Base-by-base conservation (phyloP, 768 basidiomycete species). In the Russula dissimulans region DNA sequence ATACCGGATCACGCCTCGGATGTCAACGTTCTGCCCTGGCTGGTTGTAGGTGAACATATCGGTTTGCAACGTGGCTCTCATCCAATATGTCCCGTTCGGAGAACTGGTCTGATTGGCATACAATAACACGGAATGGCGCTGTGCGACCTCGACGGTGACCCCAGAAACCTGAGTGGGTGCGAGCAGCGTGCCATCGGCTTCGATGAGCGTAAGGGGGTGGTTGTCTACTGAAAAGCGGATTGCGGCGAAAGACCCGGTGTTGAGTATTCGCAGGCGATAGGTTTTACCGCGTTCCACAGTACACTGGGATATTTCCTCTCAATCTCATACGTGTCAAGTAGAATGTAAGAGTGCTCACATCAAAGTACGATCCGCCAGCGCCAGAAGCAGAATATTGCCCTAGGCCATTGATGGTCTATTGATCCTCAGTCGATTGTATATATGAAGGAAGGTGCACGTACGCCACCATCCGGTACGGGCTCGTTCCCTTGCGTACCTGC, bases 111-210 rank as follows among this genome's bases (percentile, higher is more conserved):
- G 71, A 60, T 78, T 75, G 39, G 79, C 75, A 26, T 61, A 62
- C 15, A 81, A 66, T 42, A 81, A 70, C 38, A 77, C 79, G n/a
- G 75, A 76, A 65, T 80, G 79, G 45, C 80, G 74, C 69, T 81
- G 80, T 1, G 79, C 80, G 45, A 80, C 72, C 29, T 73, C 73
- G 57, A 81, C 53, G 3, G 70, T 69, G 56, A 81, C 66, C 12
- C 74, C 71, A 17, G 75, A 65, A 10, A 79, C 78, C 14, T 59
- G 44, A 45, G 70, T 71, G 1, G 79, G 77, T 22, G 67, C 60
- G 46, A 81, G 69, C 31, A 71, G 69, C 4, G 72, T 78, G 31
- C 79, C 80, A 49, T 81, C 81, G 3, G 75, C 78, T 57, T 80
- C 79, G 56, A 81, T 69, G 50, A 81, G 72, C 5, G 74, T 73